These are phyloP conservation scores for Clarireedia hainanense DNA, from an alignment of 2,329 filamentous ascomycete species.

Conservation along the genomic window DNA sequence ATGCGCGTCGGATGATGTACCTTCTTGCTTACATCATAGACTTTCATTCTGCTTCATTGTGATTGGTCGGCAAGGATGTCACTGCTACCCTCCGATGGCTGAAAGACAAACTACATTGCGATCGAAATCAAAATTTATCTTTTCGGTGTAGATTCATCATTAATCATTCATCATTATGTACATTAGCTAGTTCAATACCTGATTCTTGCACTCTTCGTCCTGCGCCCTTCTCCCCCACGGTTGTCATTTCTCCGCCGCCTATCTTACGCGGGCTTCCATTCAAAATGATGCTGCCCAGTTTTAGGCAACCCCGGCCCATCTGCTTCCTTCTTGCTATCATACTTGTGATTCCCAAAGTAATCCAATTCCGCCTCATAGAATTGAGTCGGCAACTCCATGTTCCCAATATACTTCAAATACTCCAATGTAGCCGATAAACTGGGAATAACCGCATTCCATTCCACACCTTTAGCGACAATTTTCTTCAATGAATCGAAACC, in stretches of 20 bases:
- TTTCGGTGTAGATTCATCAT: no score
- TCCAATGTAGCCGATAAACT: slow-evolving; percentile 55
- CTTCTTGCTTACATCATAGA: no score
- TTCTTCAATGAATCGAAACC: not conserved
- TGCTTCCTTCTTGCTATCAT: slow-evolving; percentile 43
- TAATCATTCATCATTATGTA: no score
- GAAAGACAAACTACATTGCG: no score
- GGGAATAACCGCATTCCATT: slow-evolving; percentile 52
- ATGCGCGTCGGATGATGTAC: no score
- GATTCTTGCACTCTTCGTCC: not conserved
- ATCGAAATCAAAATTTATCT: no score
- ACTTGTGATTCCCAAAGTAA: slow-evolving; percentile 62
- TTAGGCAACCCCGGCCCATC: slow-evolving; percentile 42
- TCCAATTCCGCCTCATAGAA: slow-evolving; percentile 67
- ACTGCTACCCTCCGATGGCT: no score
- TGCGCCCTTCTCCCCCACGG: not conserved
- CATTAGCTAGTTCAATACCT: not conserved
- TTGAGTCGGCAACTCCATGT: slow-evolving; percentile 53
- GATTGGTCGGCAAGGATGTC: no score
- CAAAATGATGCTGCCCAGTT: slow-evolving; percentile 21
- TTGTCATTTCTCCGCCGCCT: not conserved
- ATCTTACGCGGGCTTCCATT: not conserved
- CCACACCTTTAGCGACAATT: slow-evolving; percentile 37
- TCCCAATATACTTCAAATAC: slow-evolving; percentile 57
- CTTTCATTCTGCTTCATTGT: no score